Evolutionary conservation across 148 eudicot species (phyloP), one percentile per base, ranked within the genome.

Genomic region (Cornus florida): DNA sequence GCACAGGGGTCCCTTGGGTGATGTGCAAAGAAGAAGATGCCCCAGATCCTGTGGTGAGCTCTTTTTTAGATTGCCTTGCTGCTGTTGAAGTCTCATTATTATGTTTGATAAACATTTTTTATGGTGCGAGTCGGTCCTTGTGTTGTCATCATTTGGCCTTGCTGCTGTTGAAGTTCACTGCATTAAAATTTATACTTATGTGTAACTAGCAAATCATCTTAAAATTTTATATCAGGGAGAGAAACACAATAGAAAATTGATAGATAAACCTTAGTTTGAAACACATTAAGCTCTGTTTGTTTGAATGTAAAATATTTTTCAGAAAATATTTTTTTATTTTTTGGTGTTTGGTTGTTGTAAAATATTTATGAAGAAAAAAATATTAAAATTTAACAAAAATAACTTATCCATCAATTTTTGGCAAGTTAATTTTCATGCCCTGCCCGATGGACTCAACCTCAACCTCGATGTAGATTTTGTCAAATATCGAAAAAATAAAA

Each of bases 1-100:
- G 72, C 41, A 73, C 86, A 1, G 83, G 86, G 19, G 86, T 84
- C 65, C 86, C 86, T 23, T 84, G 86, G 86, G 70, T 83, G 38
- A 83, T 83, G 86, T 83, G 86, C 86, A 79, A 79, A 32, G 80
- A 83, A 70, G 78, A 53, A 14, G 83, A 80, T 77, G 86, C 83
- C 68, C 86, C 86, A 9, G 83, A 80, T 71, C 74, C 73, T 38
- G 80, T 77, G 73, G 80, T 78, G 39, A 78, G 80, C 75, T 17
- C 57, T 53, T 53, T 13, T 69, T 46, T 31, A 8, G 28, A 77
- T 2, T 50, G 13, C 24, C 41, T 6, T 6, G 32, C 19, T 73
- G 14, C 28, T 2, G 62, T 72, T 46, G n/a, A 43, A 23, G 8
- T 48, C 38, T 11, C 57, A 2, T 56, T n/a, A 59, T 69, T 59